Evolutionary conservation across 169 alveolate species (phyloP), one percentile per base, ranked within the genome.

Genomic region (Pseudocohnilembus persalinus): DNA sequence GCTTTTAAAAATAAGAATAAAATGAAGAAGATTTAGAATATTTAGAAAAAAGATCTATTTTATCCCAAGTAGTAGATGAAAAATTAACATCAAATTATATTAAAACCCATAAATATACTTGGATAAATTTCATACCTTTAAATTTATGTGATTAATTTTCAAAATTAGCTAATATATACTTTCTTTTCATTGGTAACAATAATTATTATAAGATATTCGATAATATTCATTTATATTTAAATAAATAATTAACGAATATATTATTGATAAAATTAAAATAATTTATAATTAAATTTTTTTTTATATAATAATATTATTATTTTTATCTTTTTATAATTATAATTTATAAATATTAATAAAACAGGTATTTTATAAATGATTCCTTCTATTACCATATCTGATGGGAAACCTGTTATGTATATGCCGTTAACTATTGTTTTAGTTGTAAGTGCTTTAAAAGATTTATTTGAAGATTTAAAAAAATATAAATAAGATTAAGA

Each of bases 371-470:
- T 82, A 83, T 65, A 81, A 88, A 84, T 89, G 79, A 35, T 91
- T 32, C 89, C 88, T 75, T 24, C 76, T 80, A 83, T 84, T 77
- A 85, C 89, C 63, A 85, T 85, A 20, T 34, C 85, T 0, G 81
- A 85, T 49, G 89, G 89, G 11, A 32, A 77, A 74, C 84, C 92
- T 78, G 83, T 90, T 68, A 80, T 87, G 77, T 81, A 86, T 29
- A 79, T 89, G n/a, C 92, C 92, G 29, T 83, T 89, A 31, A 83
- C 83, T 91, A 86, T 93, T 76, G 96, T 96, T 16, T 89, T 96
- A 33, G 74, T 89, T 24, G 97, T 96, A 33, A 89, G 97, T 24
- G 89, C 94, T 90, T 83, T 92, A n/a, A 92, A 95, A 82, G 97
- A 95, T 80, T 92, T 92, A 15, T 83, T 90, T 30, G 98, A 95